phyloP scores from a whole-genome alignment of 768 basidiomycete genomes.

The Russula sp. region DNA sequence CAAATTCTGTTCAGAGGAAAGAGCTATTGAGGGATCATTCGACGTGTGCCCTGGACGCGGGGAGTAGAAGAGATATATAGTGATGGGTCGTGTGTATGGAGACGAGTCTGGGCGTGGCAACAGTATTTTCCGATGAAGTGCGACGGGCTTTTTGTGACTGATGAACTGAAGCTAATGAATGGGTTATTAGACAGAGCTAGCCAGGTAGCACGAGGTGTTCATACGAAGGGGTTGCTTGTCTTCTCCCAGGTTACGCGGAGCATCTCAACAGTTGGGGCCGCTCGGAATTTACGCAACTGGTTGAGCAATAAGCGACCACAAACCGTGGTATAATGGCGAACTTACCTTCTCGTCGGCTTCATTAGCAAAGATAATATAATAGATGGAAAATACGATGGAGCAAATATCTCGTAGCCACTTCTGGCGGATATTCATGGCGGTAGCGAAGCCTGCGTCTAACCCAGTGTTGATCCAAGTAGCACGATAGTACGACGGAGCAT shows the following conservation, averaged over 20 bases:
- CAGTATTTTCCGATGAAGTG: constrained; percentile 66
- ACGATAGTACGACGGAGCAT: constrained; percentile 88
- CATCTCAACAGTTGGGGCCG: constrained; percentile 94
- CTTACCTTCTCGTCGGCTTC: constrained; percentile 96
- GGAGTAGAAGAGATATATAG: constrained; percentile 75
- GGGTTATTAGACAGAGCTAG: constrained; percentile 16
- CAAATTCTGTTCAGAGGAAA: constrained; percentile 42
- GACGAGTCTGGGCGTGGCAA: constrained; percentile 76
- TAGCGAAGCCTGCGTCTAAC: constrained; percentile 95
- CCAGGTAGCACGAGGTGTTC: constrained; percentile 22
- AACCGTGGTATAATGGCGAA: neutral
- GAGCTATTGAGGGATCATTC: constrained; percentile 38
- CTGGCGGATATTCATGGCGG: constrained; percentile 86
- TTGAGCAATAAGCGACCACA: neutral
- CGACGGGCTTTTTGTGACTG: constrained; percentile 51
- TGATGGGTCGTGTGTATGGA: constrained; percentile 73
- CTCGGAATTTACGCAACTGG: constrained; percentile 85
- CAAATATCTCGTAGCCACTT: constrained; percentile 88
- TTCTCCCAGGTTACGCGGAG: constrained; percentile 96
- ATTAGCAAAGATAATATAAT: constrained; percentile 84
- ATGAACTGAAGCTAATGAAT: constrained; percentile 56
- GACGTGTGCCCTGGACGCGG: constrained; percentile 47
- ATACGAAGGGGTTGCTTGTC: constrained; percentile 84
- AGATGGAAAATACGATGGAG: constrained; percentile 76
- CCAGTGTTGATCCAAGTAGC: constrained; percentile 94